Conservation (phyloP, 2,329 filamentous ascomycete genomes). For the Emmonsiellopsis sp. region DNA sequence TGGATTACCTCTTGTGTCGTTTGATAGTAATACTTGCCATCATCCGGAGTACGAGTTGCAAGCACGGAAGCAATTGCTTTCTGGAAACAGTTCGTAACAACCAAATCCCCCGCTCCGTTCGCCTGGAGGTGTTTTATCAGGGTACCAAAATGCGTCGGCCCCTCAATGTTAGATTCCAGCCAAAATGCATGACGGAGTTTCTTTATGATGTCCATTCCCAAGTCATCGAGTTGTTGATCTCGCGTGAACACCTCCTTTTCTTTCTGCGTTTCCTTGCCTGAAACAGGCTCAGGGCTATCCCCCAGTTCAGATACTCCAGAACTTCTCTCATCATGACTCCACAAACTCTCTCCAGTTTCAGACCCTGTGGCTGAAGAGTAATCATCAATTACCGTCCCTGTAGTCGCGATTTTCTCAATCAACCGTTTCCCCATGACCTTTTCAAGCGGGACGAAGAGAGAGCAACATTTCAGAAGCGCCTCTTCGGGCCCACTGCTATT, state of each 20-base stretch:
- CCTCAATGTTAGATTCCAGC: slow-evolving; percentile 18
- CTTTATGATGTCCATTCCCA: slow-evolving; percentile 14
- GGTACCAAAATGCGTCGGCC: slow-evolving; percentile 19
- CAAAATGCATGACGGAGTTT: slow-evolving; percentile 22
- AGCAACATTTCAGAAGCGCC: slow-evolving; percentile 42
- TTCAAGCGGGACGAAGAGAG: slow-evolving; percentile 21
- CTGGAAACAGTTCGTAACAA: slow-evolving; percentile 16
- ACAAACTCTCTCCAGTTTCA: too few relatives aligned
- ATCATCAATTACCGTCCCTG: not conserved
- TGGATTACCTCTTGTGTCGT: slow-evolving; percentile 7
- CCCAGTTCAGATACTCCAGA: not conserved
- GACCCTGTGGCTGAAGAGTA: too few relatives aligned
- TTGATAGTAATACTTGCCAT: slow-evolving; percentile 23
- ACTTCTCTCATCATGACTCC: not conserved
- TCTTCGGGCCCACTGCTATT: slow-evolving; percentile 41
- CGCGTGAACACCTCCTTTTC: slow-evolving; percentile 6
- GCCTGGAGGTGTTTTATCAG: slow-evolving; percentile 18
- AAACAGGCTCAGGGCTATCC: not conserved
- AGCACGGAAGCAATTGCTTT: slow-evolving; percentile 15
- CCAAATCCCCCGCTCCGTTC: slow-evolving; percentile 22
- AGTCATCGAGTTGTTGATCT: slow-evolving; percentile 15
- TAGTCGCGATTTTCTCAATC: slow-evolving; percentile 10
- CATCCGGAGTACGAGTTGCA: slow-evolving; percentile 11
- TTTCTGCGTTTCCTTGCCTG: not conserved
- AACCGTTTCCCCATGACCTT: slow-evolving; percentile 12